Conservation (phyloP, 495 filamentous ascomycete species). For the Tirmania nivea region DNA sequence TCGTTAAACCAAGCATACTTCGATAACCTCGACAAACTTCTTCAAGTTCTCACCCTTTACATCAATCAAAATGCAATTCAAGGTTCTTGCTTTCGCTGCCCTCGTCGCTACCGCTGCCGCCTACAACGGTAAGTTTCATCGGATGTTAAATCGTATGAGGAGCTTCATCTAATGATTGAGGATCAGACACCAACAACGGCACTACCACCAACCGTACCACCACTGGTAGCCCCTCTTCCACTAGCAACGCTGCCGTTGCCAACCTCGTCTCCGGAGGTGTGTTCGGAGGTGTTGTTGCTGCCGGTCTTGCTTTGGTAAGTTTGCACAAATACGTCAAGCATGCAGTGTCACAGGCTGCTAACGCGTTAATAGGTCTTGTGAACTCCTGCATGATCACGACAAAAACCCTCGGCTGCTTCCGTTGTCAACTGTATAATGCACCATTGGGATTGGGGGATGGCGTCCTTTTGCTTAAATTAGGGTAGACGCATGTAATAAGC, state of each 20-base stretch:
- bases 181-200: conserved; percentile 2
- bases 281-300: conserved; percentile 17
- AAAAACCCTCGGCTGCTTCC: neutral
- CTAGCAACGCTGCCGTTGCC: conserved; percentile 6
- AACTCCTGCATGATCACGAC: conserved; percentile 11
- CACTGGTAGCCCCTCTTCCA: neutral
- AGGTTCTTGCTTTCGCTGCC: conserved; percentile 13
- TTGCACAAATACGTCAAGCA: neutral
- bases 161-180: neutral
- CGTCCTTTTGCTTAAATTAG: conserved; percentile 7
- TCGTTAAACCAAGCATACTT: neutral
- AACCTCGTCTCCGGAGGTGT: conserved; percentile 19
- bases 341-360: conserved; percentile 4
- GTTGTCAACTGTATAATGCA: neutral
- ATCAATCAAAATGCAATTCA: conserved; percentile 19
- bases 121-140: conserved; percentile 4
- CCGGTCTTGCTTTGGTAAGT: conserved; percentile 18
- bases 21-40: neutral
- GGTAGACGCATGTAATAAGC: neutral
- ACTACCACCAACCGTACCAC: conserved; percentile 3
- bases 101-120: conserved; percentile 18
- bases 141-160: conserved; percentile 4
- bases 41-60: neutral
- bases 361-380: conserved; percentile 13
- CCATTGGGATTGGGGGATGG: conserved; percentile 1